These are phyloP conservation scores for Zarea fungicola DNA, from an alignment of 2,329 filamentous ascomycete genomes.

Conservation along the genomic window DNA sequence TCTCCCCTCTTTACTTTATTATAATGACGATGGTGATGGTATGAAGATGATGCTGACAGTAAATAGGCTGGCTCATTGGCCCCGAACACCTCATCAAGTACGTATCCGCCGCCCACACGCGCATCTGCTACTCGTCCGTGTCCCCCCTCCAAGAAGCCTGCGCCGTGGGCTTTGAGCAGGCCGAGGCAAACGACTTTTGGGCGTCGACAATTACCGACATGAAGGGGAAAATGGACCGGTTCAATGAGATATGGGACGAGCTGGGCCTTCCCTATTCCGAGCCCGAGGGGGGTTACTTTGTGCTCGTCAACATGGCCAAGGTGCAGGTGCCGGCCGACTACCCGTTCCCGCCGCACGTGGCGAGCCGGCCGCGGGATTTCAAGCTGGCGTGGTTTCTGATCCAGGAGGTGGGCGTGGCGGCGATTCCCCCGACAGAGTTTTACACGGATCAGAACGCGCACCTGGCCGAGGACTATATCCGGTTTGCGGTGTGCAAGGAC, in stretches of 20 bases:
- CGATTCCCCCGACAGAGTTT: slow-evolving; percentile 95
- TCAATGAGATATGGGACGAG: slow-evolving; percentile 77
- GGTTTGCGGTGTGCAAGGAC: slow-evolving; percentile 95
- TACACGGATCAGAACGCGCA: slow-evolving; percentile 81
- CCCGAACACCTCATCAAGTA: slow-evolving; percentile 85
- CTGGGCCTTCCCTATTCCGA: slow-evolving; percentile 77
- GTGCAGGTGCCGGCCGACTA: slow-evolving; percentile 81
- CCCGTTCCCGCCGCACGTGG: slow-evolving; percentile 84
- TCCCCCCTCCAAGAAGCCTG: slow-evolving; percentile 92
- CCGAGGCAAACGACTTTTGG: slow-evolving; percentile 84
- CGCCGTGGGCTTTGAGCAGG: slow-evolving; percentile 89
- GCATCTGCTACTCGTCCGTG: slow-evolving; percentile 93
- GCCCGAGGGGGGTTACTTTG: slow-evolving; percentile 95
- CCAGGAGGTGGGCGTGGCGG: slow-evolving; percentile 90
- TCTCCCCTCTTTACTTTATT: background rate
- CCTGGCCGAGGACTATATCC: slow-evolving; percentile 86
- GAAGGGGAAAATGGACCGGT: slow-evolving; percentile 80
- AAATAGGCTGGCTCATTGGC: slow-evolving; percentile 77
- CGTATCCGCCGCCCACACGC: slow-evolving; percentile 85
- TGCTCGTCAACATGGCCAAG: slow-evolving; percentile 87
- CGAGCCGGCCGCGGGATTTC: slow-evolving; percentile 82
- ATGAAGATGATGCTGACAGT: background rate
- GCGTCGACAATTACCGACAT: slow-evolving; percentile 76
- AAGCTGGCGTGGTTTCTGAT: slow-evolving; percentile 96
- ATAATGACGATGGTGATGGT: background rate